phyloP scores from a whole-genome alignment of 495 filamentous ascomycete genomes.

The Aspergillus incahuasiensis region DNA sequence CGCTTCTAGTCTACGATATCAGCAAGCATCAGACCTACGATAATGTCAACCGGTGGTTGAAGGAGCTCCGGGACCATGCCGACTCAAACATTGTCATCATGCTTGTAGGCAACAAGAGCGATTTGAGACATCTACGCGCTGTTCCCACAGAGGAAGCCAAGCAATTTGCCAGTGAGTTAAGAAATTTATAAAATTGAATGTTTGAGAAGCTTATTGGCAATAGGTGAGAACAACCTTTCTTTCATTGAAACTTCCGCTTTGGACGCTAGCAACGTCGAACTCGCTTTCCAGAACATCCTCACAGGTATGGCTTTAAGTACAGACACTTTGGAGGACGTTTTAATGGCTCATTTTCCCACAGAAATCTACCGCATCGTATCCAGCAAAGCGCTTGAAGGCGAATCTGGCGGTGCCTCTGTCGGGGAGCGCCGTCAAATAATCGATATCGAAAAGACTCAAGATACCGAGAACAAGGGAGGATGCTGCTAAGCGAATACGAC shows the following conservation, averaged over 20 bases:
- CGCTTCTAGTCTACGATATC: conserved; percentile 98
- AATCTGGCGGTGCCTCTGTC: conserved; percentile 67
- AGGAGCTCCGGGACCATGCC: conserved; percentile 96
- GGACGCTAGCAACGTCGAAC: conserved; percentile 98
- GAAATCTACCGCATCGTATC: conserved; percentile 99
- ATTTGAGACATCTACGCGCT: conserved; percentile 96
- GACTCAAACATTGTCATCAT: conserved; percentile 99
- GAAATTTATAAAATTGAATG: background rate
- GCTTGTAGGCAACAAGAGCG: conserved; percentile 99
- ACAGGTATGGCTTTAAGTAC: conserved; percentile 61
- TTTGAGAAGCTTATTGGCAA: conserved; percentile 8
- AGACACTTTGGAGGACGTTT: background rate
- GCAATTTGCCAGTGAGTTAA: conserved; percentile 83
- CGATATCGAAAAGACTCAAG: conserved; percentile 74
- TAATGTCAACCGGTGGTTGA: conserved; percentile 98
- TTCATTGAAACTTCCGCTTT: conserved; percentile 99
- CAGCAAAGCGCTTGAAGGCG: conserved; percentile 89
- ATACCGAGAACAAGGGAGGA: conserved; percentile 71
- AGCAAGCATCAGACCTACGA: conserved; percentile 99
- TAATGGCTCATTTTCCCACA: conserved; percentile 31
- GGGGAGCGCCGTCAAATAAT: conserved; percentile 67
- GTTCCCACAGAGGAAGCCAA: conserved; percentile 99
- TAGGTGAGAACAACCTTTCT: conserved; percentile 90
- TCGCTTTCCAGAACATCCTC: conserved; percentile 99
- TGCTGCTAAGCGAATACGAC: conserved; percentile 65